A percentile compares a stretch with the other conserved stretches of the same genome.
phyloP scores from a whole-genome alignment of 1,284 basidiomycete genomes.

The Ganoderma multipileum region DNA sequence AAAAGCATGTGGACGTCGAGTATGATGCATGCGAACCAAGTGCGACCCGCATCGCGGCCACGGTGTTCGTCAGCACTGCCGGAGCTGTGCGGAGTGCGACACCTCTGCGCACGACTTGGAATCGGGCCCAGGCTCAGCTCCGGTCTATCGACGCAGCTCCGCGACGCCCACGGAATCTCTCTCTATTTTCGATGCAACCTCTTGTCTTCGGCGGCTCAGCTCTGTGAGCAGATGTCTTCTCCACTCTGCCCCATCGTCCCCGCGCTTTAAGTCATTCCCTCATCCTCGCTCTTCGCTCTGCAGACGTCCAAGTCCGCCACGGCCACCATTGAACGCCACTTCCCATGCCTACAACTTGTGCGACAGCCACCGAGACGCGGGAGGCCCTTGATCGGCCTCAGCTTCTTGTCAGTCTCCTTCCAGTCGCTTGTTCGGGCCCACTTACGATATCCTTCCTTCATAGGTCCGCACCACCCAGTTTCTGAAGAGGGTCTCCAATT shows the following conservation, averaged over 20 bases:
- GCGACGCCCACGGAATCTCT: not conserved
- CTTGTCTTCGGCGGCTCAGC: not conserved
- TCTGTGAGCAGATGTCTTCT: not conserved
- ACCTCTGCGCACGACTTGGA: not conserved
- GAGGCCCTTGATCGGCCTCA: slow-evolving; percentile 28
- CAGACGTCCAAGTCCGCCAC: not conserved
- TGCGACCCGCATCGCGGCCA: not conserved
- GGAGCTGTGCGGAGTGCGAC: not conserved
- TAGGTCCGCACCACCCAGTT: slow-evolving; percentile 37
- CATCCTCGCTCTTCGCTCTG: not conserved
- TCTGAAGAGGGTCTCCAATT: slow-evolving; percentile 35
- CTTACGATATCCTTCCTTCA: slow-evolving; percentile 16
- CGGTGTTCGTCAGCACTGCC: not conserved
- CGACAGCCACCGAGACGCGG: slow-evolving; percentile 24
- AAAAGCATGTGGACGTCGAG: not conserved
- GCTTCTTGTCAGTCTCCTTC: slow-evolving; percentile 27
- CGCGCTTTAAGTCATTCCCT: not conserved
- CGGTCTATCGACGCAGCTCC: not conserved
- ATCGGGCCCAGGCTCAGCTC: not conserved
- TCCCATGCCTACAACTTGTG: slow-evolving; percentile 13
- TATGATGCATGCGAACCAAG: not conserved
- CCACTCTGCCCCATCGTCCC: not conserved
- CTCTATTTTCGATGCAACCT: not conserved
- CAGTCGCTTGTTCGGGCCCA: slow-evolving; percentile 9
- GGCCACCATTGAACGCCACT: not conserved